Conservation (phyloP, 2,329 filamentous ascomycete genomes). For the Colletotrichum melonis region DNA sequence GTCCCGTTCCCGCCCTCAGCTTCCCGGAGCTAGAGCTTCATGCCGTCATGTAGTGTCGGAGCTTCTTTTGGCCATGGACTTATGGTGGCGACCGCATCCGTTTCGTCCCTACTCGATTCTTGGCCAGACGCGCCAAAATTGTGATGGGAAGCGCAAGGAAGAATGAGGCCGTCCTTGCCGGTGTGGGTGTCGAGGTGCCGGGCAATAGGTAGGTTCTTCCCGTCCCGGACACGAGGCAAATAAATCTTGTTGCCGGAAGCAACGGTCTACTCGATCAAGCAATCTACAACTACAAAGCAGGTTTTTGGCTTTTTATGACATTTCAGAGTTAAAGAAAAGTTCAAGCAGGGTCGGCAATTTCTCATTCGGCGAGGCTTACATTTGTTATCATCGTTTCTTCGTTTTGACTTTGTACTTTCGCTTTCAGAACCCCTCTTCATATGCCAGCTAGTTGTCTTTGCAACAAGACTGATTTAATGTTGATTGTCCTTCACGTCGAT, state of each 20-base stretch:
- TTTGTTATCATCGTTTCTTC: neutral
- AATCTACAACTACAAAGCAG: neutral
- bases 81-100: conserved; percentile 9
- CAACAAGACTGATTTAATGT: conserved; percentile 13
- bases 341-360: neutral
- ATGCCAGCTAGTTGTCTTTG: neutral
- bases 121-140: neutral
- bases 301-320: neutral
- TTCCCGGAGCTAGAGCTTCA: neutral
- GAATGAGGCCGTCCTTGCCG: neutral
- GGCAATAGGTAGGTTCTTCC: neutral
- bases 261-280: neutral
- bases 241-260: conserved; percentile 7
- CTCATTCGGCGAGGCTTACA: neutral
- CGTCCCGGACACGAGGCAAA: neutral
- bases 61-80: neutral
- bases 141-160: neutral
- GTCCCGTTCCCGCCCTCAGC: conserved; percentile 22
- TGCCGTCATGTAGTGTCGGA: conserved; percentile 13
- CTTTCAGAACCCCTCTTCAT: neutral
- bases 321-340: neutral
- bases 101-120: conserved; percentile 20
- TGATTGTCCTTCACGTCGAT: neutral
- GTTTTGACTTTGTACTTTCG: neutral
- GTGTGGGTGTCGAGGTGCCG: neutral